Conservation (phyloP, 176 grass and related monocot species). For the Carex pumila region DNA sequence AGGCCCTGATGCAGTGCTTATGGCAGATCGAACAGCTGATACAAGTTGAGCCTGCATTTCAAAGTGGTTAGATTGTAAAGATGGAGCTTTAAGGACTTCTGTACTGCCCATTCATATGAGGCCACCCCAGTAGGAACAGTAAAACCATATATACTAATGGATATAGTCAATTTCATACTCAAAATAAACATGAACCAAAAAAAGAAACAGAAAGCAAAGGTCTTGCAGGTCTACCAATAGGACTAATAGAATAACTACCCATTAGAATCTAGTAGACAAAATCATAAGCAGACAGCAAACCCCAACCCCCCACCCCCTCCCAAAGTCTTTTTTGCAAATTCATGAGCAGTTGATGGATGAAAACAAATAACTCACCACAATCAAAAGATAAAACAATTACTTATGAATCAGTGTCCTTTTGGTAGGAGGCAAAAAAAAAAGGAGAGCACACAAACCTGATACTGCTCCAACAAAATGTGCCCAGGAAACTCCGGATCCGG, state of each 20-base stretch:
- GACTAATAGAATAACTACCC: neutral
- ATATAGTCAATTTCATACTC: neutral
- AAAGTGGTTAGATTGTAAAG: slow-evolving; percentile 17
- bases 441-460: slow-evolving; percentile 51
- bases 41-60: slow-evolving; percentile 88
- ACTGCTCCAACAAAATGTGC: slow-evolving; percentile 94
- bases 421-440: neutral
- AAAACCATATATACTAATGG: neutral
- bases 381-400: neutral
- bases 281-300: neutral
- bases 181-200: neutral
- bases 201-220: neutral
- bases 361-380: neutral
- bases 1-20: slow-evolving; percentile 64
- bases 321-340: neutral
- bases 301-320: neutral
- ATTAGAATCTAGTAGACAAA: neutral
- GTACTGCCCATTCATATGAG: neutral
- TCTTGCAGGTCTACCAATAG: neutral
- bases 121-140: neutral
- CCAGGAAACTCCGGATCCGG: slow-evolving; percentile 93
- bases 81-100: neutral
- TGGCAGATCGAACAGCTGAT: slow-evolving; percentile 86
- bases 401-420: neutral
- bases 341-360: neutral